Base-by-base conservation (phyloP, 345 rosid species). In the Geranium brycei region DNA sequence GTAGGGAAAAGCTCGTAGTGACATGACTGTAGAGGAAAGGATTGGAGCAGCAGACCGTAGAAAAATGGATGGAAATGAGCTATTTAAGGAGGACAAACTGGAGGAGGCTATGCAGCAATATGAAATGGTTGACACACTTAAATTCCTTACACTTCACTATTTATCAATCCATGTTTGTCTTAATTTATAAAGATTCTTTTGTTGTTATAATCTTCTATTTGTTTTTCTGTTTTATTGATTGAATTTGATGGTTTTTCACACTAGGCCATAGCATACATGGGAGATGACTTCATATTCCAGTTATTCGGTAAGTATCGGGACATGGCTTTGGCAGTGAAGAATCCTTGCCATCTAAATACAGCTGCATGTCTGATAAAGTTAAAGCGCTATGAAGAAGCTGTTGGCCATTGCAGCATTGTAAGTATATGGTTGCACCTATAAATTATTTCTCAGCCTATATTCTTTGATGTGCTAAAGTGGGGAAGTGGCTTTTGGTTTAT, bases 21-120 rank as follows among this genome's bases (percentile, higher is more conserved):
- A 92, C 76, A 89, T 89, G 98, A 92, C 98, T n/a, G 98, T 77
- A 11, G 97, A 92, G 79, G 98, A 89, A 76, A 84, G 97, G 75
- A 87, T 92, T 67, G 87, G 95, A 65, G 82, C 90, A 51, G 97
- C 98, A 62, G 98, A 89, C 71, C 73, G 91, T 77, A 78, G 96
- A 75, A 92, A 87, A 78, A 89, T 83, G 96, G 95, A 92, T 62
- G 97, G 98, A 62, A 92, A 92, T 81, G 69, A 77, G 59, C 75
- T 89, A 17, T 92, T 82, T 65, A 86, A 83, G 72, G 95, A 83
- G 51, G 93, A 81, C 31, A 87, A 89, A 78, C 71, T 87, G 51
- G 96, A 89, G 78, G 97, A 90, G 80, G 98, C 98, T 71, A 83
- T 87, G 87, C 97, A 86, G 67, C 96, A 92, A 69, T 92, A 92